Percentiles rank a stretch among this genome's conserved stretches.
Evolutionary conservation across 148 eudicot genomes (phyloP).

Genomic region (Limonium bicolor): DNA sequence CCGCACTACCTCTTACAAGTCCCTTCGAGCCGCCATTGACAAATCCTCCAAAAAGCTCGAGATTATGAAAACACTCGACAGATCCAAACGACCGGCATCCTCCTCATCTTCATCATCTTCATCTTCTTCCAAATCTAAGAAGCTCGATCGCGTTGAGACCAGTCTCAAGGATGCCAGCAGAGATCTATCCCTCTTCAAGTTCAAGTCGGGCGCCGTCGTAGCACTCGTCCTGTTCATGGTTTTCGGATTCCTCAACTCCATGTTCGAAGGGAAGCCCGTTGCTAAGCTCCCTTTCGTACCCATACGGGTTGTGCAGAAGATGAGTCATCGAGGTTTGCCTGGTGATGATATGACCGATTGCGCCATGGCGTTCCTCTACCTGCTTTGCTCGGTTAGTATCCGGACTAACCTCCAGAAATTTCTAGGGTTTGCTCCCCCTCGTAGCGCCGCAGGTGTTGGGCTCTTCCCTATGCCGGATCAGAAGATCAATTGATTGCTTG

Average conservation of each 20-base stretch:
- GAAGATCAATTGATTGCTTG: slow-evolving; percentile 52
- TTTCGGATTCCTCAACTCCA: slow-evolving; percentile 57
- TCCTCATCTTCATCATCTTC: slow-evolving; percentile 7
- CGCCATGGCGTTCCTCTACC: slow-evolving; percentile 93
- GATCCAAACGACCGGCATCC: slow-evolving; percentile 3
- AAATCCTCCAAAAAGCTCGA: slow-evolving; percentile 90
- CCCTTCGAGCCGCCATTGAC: slow-evolving; percentile 86
- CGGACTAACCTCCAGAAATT: slow-evolving; percentile 95
- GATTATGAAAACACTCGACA: slow-evolving; percentile 51
- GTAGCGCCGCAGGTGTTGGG: slow-evolving; percentile 58
- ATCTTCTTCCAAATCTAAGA: slow-evolving; percentile 39
- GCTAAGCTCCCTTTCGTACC: slow-evolving; percentile 91
- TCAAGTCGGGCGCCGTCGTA: slow-evolving; percentile 90
- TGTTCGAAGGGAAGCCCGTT: slow-evolving; percentile 75
- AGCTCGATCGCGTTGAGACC: slow-evolving; percentile 83
- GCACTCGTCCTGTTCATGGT: slow-evolving; percentile 77
- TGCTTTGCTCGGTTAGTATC: slow-evolving; percentile 83
- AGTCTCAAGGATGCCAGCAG: slow-evolving; percentile 75
- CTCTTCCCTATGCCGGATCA: slow-evolving; percentile 93
- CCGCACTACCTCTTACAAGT: slow-evolving; percentile 83
- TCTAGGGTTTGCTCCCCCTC: slow-evolving; percentile 85
- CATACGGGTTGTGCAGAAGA: slow-evolving; percentile 67
- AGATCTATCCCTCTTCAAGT: slow-evolving; percentile 81
- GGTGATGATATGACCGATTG: slow-evolving; percentile 96
- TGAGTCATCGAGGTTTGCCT: slow-evolving; percentile 68